Percentiles rank a stretch among this genome's conserved stretches.
These are phyloP conservation scores for Panicum virgatum DNA, from an alignment of 202 grass and related monocot species.

Conservation along the genomic window DNA sequence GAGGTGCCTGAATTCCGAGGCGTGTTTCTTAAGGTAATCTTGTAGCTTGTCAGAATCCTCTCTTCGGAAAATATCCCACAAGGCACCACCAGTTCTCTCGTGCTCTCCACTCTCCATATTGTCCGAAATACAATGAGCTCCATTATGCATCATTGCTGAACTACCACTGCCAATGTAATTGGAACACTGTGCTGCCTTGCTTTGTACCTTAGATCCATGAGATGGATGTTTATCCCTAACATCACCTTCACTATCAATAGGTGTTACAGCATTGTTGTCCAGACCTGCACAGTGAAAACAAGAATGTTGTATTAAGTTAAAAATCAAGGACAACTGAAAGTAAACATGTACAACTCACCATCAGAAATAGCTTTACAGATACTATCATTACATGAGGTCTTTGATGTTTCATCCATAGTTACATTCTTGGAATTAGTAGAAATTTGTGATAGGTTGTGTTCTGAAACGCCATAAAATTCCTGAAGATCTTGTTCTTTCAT, in stretches of 20 bases:
- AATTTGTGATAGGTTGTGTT: neutral
- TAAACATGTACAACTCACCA: neutral
- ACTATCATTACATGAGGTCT: neutral
- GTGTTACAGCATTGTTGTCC: conserved; percentile 29
- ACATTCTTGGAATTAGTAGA: conserved; percentile 17
- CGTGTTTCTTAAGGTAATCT: conserved; percentile 66
- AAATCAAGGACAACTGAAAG: neutral
- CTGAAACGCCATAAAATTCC: conserved; percentile 34
- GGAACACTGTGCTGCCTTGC: neutral
- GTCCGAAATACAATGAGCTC: neutral
- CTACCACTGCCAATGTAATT: neutral
- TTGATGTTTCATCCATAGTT: neutral
- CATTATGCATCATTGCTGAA: neutral
- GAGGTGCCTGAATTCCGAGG: conserved; percentile 59
- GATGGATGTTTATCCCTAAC: neutral
- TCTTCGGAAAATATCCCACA: conserved; percentile 88
- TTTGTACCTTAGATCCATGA: conserved; percentile 16
- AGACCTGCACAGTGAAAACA: conserved; percentile 25
- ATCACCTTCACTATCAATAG: conserved; percentile 12
- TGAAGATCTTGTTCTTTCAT: conserved; percentile 57
- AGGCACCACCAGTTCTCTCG: conserved; percentile 49
- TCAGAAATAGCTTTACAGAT: conserved; percentile 15
- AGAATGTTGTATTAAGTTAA: neutral
- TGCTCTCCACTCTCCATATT: neutral
- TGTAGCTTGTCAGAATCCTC: conserved; percentile 67